Conservation (phyloP, 2,329 filamentous ascomycete species). For the Aspergillus candidus region DNA sequence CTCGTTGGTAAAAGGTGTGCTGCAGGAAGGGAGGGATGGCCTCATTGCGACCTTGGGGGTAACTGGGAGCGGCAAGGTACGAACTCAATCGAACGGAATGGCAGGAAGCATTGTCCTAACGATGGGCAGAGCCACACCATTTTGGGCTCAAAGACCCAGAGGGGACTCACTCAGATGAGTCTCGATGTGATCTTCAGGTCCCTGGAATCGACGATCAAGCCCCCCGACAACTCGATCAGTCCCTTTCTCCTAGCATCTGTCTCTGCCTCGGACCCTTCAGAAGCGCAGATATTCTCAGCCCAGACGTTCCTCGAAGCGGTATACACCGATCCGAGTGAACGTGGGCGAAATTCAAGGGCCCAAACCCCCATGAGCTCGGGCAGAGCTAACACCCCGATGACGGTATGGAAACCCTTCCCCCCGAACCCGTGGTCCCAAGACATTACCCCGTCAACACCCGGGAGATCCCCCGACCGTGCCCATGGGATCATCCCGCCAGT, state of each 20-base stretch:
- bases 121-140: constrained; percentile 82
- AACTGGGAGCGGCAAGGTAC: constrained; percentile 94
- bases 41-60: constrained; percentile 87
- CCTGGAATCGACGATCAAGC: constrained; percentile 65
- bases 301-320: constrained; percentile 71
- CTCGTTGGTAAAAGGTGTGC: constrained; percentile 70
- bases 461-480: background rate
- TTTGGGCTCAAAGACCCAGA: constrained; percentile 76
- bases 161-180: constrained; percentile 84
- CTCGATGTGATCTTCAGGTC: constrained; percentile 86
- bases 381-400: constrained; percentile 40
- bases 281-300: constrained; percentile 70
- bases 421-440: constrained; percentile 12
- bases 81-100: background rate
- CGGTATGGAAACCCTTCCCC: constrained; percentile 37
- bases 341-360: constrained; percentile 58
- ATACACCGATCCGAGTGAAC: constrained; percentile 59
- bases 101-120: constrained; percentile 6
- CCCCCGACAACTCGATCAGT: constrained; percentile 47
- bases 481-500: background rate
- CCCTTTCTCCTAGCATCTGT: constrained; percentile 66
- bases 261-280: constrained; percentile 69
- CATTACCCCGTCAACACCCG: background rate
- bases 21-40: constrained; percentile 80
- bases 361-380: constrained; percentile 59